These are phyloP conservation scores for Brassica rapa DNA, from an alignment of 345 rosid species.

Conservation along the genomic window DNA sequence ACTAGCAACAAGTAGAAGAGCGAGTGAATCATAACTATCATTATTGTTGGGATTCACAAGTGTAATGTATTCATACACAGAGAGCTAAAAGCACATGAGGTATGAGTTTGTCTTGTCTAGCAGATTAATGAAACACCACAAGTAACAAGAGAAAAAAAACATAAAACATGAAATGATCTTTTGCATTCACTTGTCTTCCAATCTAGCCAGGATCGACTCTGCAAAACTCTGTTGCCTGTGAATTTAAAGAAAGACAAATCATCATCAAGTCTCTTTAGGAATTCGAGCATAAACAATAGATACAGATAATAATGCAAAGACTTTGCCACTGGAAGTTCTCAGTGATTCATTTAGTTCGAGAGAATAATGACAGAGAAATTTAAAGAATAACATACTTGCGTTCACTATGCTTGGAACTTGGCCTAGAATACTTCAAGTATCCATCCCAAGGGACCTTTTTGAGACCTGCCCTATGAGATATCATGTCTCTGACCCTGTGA, in stretches of 20 bases:
- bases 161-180: not conserved
- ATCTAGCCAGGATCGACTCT: conserved; percentile 65
- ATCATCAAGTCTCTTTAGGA: not conserved
- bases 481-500: conserved; percentile 79
- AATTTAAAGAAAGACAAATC: conserved; percentile 19
- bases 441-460: conserved; percentile 98
- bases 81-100: conserved; percentile 5
- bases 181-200: conserved; percentile 63
- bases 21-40: not conserved
- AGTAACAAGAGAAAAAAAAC: not conserved
- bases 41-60: conserved; percentile 1
- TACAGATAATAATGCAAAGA: too few species aligned
- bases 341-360: not conserved
- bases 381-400: conserved; percentile 61
- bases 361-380: not conserved
- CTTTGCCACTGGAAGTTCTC: not conserved
- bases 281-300: not conserved
- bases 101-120: not conserved
- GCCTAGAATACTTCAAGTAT: conserved; percentile 85
- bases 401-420: conserved; percentile 89
- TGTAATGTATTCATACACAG: not conserved
- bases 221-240: conserved; percentile 88
- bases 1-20: not conserved
- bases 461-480: conserved; percentile 87
- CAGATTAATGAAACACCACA: not conserved